These are phyloP conservation scores for Dendrothele bispora DNA, from an alignment of 768 basidiomycete genomes.

Conservation along the genomic window DNA sequence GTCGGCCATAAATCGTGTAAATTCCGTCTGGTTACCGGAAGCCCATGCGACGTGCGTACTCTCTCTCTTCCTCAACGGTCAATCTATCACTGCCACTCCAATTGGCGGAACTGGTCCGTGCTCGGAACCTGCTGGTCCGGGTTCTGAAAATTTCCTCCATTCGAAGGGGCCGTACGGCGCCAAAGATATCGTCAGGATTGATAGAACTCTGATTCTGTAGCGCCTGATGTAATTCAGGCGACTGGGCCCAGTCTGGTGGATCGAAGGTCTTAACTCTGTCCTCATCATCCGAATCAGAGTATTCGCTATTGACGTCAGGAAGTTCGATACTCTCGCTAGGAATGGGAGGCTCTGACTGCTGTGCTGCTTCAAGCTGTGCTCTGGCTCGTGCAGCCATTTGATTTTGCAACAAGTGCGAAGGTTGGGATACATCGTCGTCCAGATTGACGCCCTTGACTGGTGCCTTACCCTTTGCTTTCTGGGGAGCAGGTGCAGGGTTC, in stretches of 20 bases:
- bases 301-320: conserved; percentile 95
- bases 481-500: neutral
- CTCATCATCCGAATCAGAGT: conserved; percentile 95
- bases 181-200: conserved; percentile 92
- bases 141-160: conserved; percentile 94
- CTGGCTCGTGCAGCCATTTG: conserved; percentile 75
- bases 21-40: conserved; percentile 44
- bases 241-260: conserved; percentile 89
- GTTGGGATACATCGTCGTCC: conserved; percentile 57
- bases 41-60: conserved; percentile 92
- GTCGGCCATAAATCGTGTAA: no score
- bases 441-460: conserved; percentile 25
- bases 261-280: conserved; percentile 70
- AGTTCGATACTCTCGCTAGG: conserved; percentile 85
- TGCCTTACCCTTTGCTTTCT: conserved; percentile 11
- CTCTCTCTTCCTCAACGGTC: conserved; percentile 79
- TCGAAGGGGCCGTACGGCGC: conserved; percentile 76
- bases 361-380: conserved; percentile 63
- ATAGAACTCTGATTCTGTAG: conserved; percentile 82
- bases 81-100: conserved; percentile 93
- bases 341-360: conserved; percentile 43
- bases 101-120: conserved; percentile 91
- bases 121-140: conserved; percentile 78
- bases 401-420: conserved; percentile 61
- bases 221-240: conserved; percentile 79